Conservation (phyloP, 2,329 filamentous ascomycete species). For the Penicillium italicum region DNA sequence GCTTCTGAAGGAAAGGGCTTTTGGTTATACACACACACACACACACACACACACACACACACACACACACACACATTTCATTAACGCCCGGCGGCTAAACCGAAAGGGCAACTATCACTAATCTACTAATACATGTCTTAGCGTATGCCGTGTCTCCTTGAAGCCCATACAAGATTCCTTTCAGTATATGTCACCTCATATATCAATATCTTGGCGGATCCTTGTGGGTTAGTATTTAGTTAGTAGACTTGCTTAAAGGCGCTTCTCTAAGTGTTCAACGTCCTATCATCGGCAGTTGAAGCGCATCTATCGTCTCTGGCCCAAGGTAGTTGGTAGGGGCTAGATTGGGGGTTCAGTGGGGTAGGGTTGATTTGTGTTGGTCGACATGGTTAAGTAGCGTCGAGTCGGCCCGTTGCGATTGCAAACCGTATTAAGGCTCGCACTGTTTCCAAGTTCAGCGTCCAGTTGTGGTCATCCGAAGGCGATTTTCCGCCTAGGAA, state of each 20-base stretch:
- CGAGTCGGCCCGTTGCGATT: constrained; percentile 18
- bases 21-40: too few relatives aligned
- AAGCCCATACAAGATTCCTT: too few relatives aligned
- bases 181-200: too few relatives aligned
- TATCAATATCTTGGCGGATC: too few relatives aligned
- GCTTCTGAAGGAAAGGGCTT: too few relatives aligned
- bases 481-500: constrained; percentile 5
- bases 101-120: too few relatives aligned
- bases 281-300: constrained; percentile 37
- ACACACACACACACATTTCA: too few relatives aligned
- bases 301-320: constrained; percentile 21
- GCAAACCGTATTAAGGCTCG: constrained; percentile 30
- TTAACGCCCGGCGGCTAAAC: constrained; percentile 8
- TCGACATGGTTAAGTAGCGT: constrained; percentile 3
- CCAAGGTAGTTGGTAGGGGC: neutral
- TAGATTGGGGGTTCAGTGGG: neutral
- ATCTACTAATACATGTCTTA: too few relatives aligned
- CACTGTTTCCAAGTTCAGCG: constrained; percentile 29
- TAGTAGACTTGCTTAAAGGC: constrained; percentile 26
- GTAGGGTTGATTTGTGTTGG: neutral
- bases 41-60: too few relatives aligned
- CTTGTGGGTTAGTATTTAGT: neutral
- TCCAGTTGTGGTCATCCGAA: constrained; percentile 25
- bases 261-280: constrained; percentile 37
- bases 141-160: too few relatives aligned